Conservation (phyloP, 2,329 filamentous ascomycete genomes). For the Aquanectria penicillioides region DNA sequence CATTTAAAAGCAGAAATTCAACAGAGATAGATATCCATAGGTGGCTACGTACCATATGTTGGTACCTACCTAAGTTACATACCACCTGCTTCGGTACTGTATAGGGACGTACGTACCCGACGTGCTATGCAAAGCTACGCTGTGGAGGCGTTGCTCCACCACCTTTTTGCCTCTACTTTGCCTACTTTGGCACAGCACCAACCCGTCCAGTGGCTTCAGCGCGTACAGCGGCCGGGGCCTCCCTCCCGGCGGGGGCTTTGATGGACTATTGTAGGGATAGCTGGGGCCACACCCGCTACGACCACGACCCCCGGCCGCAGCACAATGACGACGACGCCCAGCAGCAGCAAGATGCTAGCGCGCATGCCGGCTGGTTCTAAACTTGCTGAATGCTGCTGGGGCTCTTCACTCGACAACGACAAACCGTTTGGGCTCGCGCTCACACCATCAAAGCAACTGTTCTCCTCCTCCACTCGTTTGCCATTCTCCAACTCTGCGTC, state of each 20-base stretch:
- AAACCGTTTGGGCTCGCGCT: too few relatives aligned
- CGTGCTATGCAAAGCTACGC: too few relatives aligned
- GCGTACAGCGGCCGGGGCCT: conserved; percentile 6
- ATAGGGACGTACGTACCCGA: too few relatives aligned
- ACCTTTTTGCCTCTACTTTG: too few relatives aligned
- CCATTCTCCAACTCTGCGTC: conserved; percentile 18
- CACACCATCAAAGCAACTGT: conserved; percentile 17
- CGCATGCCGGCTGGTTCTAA: conserved; percentile 6
- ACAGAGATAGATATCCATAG: too few relatives aligned
- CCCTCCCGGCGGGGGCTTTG: too few relatives aligned
- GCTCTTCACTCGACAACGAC: conserved; percentile 16
- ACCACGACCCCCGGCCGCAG: conserved; percentile 15
- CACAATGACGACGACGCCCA: conserved; percentile 24
- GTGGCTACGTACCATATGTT: too few relatives aligned
- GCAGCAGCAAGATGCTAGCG: conserved; percentile 18
- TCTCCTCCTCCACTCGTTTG: conserved; percentile 16
- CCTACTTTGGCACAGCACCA: too few relatives aligned
- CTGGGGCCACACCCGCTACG: conserved; percentile 21
- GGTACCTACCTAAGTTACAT: too few relatives aligned
- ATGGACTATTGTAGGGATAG: neutral
- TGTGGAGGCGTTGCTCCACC: too few relatives aligned
- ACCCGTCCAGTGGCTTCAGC: conserved; percentile 9
- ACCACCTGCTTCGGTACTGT: too few relatives aligned
- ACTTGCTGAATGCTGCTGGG: conserved; percentile 4
- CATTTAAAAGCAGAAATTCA: too few relatives aligned